Evolutionary conservation across 768 basidiomycete species (phyloP), one percentile per base, ranked within the genome.

Genomic region (Boletales sp.): DNA sequence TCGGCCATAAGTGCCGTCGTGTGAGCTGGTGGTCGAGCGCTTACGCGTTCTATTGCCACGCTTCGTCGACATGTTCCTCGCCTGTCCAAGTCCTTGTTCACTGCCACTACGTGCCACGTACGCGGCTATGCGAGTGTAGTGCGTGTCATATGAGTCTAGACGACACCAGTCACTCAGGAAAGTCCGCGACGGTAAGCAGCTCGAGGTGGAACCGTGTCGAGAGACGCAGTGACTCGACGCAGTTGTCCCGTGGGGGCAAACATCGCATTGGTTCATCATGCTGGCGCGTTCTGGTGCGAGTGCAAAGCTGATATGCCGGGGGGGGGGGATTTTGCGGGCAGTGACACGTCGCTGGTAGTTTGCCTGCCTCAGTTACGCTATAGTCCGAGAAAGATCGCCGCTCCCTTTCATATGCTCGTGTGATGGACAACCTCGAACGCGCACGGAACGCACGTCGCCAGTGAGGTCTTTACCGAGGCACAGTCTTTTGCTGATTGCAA

Each of bases 401-500:
- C 21, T 21, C n/a, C n/a, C n/a, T n/a, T n/a, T n/a, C n/a, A n/a
- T n/a, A n/a, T n/a, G n/a, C n/a, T n/a, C 36, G 55, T 56, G 15
- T 42, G 31, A 14, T 64, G 57, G 3, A 55, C 51, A 27, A 53
- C 48, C 38, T 50, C 46, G 11, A 65, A 60, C 21, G 52, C 54
- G 12, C 48, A 45, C n/a, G 56, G 31, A 34, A 65, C 36, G 9
- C 37, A 34, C 31, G 84, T 88, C 86, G 84, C 83, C 84, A 87
- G 87, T 90, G 89, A 91, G 86, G 89, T 91, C 78, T 82, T 76
- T 87, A 90, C 88, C 85, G 89, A 91, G 86, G 83, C 84, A 86
- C 84, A 88, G 86, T 87, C 80, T 76, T 88, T 90, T 89, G 88
- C 87, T 90, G 84, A 85, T 90, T 90, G 87, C 87, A 90, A 90